Evolutionary conservation across 1,284 basidiomycete genomes (phyloP), one percentile per base, ranked within the genome.

Genomic region (Rhodotorula mucilaginosa): DNA sequence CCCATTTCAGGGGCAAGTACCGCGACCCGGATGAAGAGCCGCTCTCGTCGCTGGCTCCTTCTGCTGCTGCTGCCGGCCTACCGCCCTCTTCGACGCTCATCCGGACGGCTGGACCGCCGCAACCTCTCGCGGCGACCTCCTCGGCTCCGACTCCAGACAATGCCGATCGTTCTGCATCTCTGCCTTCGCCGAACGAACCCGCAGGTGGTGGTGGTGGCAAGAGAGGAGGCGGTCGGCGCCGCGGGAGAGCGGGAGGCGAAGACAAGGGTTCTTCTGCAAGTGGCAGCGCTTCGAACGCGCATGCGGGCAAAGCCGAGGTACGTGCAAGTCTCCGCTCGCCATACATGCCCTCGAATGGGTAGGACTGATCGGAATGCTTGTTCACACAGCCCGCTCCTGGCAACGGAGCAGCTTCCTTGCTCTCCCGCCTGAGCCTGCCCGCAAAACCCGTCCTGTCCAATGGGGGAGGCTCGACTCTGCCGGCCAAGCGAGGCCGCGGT

Each of bases 401-500:
- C 29, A 12, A 16, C 54, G 54, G 54, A 7, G 54, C 26, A n/a
- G 54, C 31, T 16, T 58, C 64, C 0, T 34, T 65, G 23, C 64
- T 65, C 29, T 34, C 64, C 3, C 64, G 64, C n/a, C 31, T 65
- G 31, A 31, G 21, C 44, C 23, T 58, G 23, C 64, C 64, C 7
- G 52, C 48, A 5, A 49, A 34, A 34, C 64, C 64, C 3, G 21
- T 47, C 18, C 21, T 48, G 6, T 21, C 46, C n/a, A 31, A 29
- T 16, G 19, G 18, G 5, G n/a, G 12, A 18, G 16, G 29, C 46
- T 31, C n/a, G 6, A 10, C 21, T 26, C 7, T 34, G 49, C 34
- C 51, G 16, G 58, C 31, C 26, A 68, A 58, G 60, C 61, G 59
- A 18, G 23, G 48, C n/a, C 59, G 56, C 31, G 64, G 58, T n/a